These are phyloP conservation scores for Penicillium daleae DNA, from an alignment of 495 filamentous ascomycete genomes.

Conservation along the genomic window DNA sequence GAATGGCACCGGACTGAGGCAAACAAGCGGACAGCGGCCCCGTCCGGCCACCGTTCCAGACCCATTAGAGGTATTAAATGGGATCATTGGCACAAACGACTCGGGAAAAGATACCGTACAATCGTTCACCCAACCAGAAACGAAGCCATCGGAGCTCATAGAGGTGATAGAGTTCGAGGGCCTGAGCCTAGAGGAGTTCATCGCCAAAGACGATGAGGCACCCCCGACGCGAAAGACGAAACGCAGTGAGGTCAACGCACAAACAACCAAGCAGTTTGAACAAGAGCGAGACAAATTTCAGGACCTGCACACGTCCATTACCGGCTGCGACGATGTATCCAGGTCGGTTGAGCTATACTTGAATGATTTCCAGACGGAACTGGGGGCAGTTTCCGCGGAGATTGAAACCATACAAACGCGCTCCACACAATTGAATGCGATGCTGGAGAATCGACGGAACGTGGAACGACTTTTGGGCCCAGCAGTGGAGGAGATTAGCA, in stretches of 20 bases:
- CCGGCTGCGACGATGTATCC: slow-evolving; percentile 89
- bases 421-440: slow-evolving; percentile 81
- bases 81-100: slow-evolving; percentile 63
- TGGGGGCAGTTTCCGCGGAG: slow-evolving; percentile 88
- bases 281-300: slow-evolving; percentile 86
- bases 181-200: slow-evolving; percentile 75
- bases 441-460: slow-evolving; percentile 83
- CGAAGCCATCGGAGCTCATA: slow-evolving; percentile 51
- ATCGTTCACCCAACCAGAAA: slow-evolving; percentile 12
- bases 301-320: slow-evolving; percentile 86
- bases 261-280: slow-evolving; percentile 82
- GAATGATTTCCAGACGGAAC: slow-evolving; percentile 87
- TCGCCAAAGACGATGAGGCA: slow-evolving; percentile 41
- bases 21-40: slow-evolving; percentile 48
- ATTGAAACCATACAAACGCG: slow-evolving; percentile 91
- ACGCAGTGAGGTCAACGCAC: slow-evolving; percentile 59
- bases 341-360: slow-evolving; percentile 91
- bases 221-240: slow-evolving; percentile 33
- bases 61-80: slow-evolving; percentile 71
- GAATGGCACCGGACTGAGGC: slow-evolving; percentile 69
- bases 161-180: slow-evolving; percentile 79
- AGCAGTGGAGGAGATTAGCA: slow-evolving; percentile 86
- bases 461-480: slow-evolving; percentile 90
- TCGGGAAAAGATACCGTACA: slow-evolving; percentile 26
- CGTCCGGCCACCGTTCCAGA: slow-evolving; percentile 62